A percentile compares a stretch with the other conserved stretches of the same genome.
Conservation (phyloP, 177 flowering plant genomes). For the Telopea speciosissima region DNA sequence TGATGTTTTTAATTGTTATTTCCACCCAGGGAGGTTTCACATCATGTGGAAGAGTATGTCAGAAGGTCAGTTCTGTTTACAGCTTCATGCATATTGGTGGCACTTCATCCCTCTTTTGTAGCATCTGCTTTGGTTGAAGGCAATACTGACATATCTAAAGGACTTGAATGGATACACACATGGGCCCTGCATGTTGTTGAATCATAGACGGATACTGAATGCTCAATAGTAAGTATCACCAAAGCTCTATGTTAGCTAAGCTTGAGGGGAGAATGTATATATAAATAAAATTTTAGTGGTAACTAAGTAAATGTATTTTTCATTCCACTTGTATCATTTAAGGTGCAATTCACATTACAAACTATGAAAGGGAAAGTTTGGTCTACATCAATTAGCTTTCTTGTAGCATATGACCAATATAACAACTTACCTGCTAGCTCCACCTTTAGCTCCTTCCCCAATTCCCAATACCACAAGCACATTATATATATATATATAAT, state of each 20-base stretch:
- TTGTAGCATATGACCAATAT: no score
- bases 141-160: slow-evolving; percentile 57
- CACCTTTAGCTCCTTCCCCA: no score
- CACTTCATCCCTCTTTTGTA: slow-evolving; percentile 86
- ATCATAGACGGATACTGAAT: slow-evolving; percentile 74
- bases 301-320: background rate
- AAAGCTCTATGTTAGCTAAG: background rate
- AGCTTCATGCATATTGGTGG: slow-evolving; percentile 65
- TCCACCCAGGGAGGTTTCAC: slow-evolving; percentile 58
- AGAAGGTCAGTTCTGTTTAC: slow-evolving; percentile 83
- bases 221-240: slow-evolving; percentile 57
- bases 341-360: background rate
- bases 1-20: background rate
- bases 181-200: slow-evolving; percentile 77
- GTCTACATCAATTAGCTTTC: no score
- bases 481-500: no score
- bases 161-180: slow-evolving; percentile 91
- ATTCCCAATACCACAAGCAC: no score
- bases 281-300: no score
- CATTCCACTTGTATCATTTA: background rate
- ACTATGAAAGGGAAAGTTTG: no score
- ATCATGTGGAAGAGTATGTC: slow-evolving; percentile 85
- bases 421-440: no score
- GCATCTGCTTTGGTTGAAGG: slow-evolving; percentile 74
- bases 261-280: no score